phyloP scores from a whole-genome alignment of 768 basidiomycete genomes.

The Ramaria sp. region DNA sequence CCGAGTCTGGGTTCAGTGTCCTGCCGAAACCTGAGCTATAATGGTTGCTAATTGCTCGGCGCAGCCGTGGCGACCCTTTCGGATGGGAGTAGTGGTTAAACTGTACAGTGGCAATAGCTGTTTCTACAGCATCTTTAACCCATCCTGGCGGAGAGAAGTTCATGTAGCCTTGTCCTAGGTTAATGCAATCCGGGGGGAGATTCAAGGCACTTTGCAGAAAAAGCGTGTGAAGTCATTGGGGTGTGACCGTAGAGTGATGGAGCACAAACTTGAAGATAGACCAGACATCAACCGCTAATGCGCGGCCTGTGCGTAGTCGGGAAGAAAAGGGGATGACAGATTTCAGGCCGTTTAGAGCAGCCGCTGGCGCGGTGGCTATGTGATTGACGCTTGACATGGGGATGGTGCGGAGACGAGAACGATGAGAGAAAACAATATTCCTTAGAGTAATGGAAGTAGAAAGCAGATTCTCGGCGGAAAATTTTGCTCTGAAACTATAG shows the following conservation, averaged over 20 bases:
- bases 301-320: constrained; percentile 64
- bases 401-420: background rate
- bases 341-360: background rate
- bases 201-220: constrained; percentile 56
- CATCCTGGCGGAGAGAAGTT: constrained; percentile 80
- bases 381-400: background rate
- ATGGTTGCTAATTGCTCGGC: constrained; percentile 76
- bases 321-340: constrained; percentile 57
- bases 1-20: constrained; percentile 69
- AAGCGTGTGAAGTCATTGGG: background rate
- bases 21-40: constrained; percentile 59
- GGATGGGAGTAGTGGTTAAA: constrained; percentile 89
- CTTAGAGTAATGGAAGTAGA: too few relatives aligned
- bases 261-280: constrained; percentile 70
- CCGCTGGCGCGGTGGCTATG: background rate
- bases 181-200: constrained; percentile 85
- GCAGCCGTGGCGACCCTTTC: constrained; percentile 75
- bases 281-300: constrained; percentile 80
- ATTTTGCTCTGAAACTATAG: too few relatives aligned
- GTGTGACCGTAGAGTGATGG: background rate
- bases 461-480: too few relatives aligned
- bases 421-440: background rate
- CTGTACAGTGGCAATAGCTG: constrained; percentile 50
- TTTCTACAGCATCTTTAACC: constrained; percentile 63
- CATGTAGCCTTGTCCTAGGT: constrained; percentile 94